Conservation (phyloP, 495 filamentous ascomycete species). For the Cudoniella acicularis region DNA sequence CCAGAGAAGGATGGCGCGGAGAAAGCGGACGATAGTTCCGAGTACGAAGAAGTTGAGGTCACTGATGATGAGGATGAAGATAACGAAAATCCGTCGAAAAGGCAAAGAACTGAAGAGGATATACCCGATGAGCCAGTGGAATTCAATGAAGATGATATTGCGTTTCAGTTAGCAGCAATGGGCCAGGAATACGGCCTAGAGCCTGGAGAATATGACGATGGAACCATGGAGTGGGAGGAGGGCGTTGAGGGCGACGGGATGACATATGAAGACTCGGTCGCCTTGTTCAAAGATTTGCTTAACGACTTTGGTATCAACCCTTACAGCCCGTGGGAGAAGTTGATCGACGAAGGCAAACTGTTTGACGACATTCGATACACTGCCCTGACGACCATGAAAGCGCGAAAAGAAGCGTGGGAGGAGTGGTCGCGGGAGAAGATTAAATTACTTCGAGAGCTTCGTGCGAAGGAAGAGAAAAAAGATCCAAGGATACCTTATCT, state of each 20-base stretch:
- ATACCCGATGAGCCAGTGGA: constrained; percentile 61
- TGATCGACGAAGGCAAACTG: constrained; percentile 77
- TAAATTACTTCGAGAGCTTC: constrained; percentile 62
- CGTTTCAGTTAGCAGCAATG: constrained; percentile 86
- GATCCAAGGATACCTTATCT: constrained; percentile 85
- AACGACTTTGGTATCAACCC: constrained; percentile 79
- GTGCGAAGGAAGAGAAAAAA: constrained; percentile 72
- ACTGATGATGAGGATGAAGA: constrained; percentile 55
- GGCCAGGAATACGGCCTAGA: constrained; percentile 43
- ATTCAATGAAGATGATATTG: constrained; percentile 94
- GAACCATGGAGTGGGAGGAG: constrained; percentile 64
- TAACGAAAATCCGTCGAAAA: constrained; percentile 52
- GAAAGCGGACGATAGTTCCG: constrained; percentile 49
- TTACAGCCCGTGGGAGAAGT: constrained; percentile 86
- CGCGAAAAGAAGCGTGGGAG: constrained; percentile 75
- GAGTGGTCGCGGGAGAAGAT: constrained; percentile 77
- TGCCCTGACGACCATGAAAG: constrained; percentile 72
- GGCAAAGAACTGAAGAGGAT: constrained; percentile 59
- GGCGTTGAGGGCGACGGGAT: constrained; percentile 63
- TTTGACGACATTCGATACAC: constrained; percentile 85
- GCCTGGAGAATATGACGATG: constrained; percentile 67
- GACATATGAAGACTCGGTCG: constrained; percentile 63
- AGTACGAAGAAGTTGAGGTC: constrained; percentile 89
- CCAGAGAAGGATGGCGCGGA: constrained; percentile 24
- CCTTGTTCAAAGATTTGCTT: constrained; percentile 81